Evolutionary conservation across 2,329 filamentous ascomycete genomes (phyloP).

Genomic region (Amauroascus niger): DNA sequence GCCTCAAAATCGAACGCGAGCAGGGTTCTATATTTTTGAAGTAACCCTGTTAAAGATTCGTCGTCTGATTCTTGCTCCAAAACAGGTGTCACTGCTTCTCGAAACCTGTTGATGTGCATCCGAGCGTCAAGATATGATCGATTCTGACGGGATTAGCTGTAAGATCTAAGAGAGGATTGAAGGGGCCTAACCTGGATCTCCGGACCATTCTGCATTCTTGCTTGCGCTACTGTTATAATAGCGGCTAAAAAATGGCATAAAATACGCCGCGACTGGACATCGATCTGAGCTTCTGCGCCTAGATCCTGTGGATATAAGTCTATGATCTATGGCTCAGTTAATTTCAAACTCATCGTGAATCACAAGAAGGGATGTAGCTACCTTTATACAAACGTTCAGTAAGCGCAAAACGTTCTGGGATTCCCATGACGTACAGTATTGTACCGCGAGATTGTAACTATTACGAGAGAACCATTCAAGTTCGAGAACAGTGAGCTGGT

Average conservation of each 20-base stretch:
- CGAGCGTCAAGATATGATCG: slow-evolving; percentile 55
- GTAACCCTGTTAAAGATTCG: slow-evolving; percentile 43
- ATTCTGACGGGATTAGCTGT: slow-evolving; percentile 28
- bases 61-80: slow-evolving; percentile 36
- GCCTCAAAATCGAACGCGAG: slow-evolving; percentile 73
- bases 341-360: neutral
- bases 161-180: neutral
- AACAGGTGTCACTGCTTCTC: slow-evolving; percentile 37
- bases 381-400: slow-evolving; percentile 37
- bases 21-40: slow-evolving; percentile 55
- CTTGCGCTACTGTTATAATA: slow-evolving; percentile 40
- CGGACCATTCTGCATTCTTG: slow-evolving; percentile 37
- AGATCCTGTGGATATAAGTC: slow-evolving; percentile 27
- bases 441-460: slow-evolving; percentile 66
- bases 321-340: slow-evolving; percentile 38
- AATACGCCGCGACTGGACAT: slow-evolving; percentile 51
- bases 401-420: slow-evolving; percentile 49
- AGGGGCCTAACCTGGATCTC: slow-evolving; percentile 30
- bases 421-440: slow-evolving; percentile 50
- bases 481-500: slow-evolving; percentile 53
- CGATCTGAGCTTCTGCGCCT: slow-evolving; percentile 26
- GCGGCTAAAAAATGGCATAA: slow-evolving; percentile 60
- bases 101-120: slow-evolving; percentile 52
- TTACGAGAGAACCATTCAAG: slow-evolving; percentile 78
- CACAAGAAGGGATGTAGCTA: slow-evolving; percentile 17